Percentiles rank a stretch among this genome's conserved stretches.
Evolutionary conservation across 208 protist species (phyloP).

Genomic region (Trypanosomatidae sp.): DNA sequence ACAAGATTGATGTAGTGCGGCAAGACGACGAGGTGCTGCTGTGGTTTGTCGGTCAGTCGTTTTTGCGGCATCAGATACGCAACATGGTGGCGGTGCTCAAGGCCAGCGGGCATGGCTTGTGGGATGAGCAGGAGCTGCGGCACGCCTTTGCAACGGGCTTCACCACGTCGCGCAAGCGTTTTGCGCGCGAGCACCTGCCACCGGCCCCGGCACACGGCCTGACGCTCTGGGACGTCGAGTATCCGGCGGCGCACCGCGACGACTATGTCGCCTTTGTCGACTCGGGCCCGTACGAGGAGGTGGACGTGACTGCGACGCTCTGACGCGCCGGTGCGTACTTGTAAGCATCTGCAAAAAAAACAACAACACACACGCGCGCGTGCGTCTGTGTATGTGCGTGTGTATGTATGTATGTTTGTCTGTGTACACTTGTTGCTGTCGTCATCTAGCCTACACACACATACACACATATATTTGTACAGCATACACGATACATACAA

Average conservation of each 20-base stretch:
- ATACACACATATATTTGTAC: no score
- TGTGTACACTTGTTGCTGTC: no score
- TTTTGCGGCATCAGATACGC: conserved; percentile 79
- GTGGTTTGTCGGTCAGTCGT: conserved; percentile 77
- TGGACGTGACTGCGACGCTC: no score
- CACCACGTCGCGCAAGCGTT: conserved; percentile 57
- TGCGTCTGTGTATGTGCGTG: not conserved
- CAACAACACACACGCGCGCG: no score
- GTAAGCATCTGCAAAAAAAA: no score
- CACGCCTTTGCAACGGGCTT: conserved; percentile 59
- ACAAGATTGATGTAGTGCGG: conserved; percentile 64
- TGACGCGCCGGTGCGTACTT: no score
- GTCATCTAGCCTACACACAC: no score
- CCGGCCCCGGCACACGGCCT: conserved; percentile 66
- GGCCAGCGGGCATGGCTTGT: conserved; percentile 57
- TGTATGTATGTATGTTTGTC: no score
- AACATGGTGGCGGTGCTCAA: conserved; percentile 81
- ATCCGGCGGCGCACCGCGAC: conserved; percentile 37
- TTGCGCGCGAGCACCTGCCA: conserved; percentile 49
- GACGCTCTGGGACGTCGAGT: conserved; percentile 82
- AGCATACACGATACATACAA: no score
- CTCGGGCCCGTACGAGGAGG: conserved; percentile 57
- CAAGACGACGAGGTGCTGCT: conserved; percentile 83
- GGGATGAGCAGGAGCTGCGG: conserved; percentile 70
- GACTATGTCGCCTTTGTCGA: conserved; percentile 64